A percentile compares a stretch with the other conserved stretches of the same genome.
phyloP scores from a whole-genome alignment of 2,329 filamentous ascomycete genomes.

The Pseudogymnoascus sp. region DNA sequence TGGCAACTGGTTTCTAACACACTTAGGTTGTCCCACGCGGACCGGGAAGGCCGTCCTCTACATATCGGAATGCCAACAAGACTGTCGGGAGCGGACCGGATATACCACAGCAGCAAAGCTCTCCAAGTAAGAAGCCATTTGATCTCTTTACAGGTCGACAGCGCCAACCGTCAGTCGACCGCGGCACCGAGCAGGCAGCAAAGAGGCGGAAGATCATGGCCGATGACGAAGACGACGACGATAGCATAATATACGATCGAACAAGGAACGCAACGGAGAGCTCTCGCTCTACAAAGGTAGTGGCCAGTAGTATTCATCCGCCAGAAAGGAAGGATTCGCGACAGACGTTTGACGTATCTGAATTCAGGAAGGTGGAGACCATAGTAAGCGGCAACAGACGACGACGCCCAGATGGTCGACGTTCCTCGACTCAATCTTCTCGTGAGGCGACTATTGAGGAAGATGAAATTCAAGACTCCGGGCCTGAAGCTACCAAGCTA shows the following conservation, averaged over 20 bases:
- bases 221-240: background rate
- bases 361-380: background rate
- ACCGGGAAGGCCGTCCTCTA: background rate
- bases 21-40: background rate
- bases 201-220: background rate
- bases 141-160: background rate
- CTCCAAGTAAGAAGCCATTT: background rate
- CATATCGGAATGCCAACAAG: background rate
- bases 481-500: background rate
- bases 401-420: background rate
- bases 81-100: background rate
- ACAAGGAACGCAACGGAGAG: background rate
- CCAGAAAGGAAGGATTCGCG: background rate
- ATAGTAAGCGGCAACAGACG: background rate
- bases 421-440: background rate
- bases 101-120: background rate
- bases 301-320: background rate
- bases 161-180: background rate
- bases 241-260: background rate
- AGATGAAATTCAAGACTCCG: background rate
- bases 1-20: background rate
- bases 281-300: background rate
- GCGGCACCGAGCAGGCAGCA: background rate
- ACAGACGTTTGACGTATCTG: background rate
- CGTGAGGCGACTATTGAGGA: background rate